phyloP scores from a whole-genome alignment of 1,284 basidiomycete genomes.

The Crepidotus sp. region DNA sequence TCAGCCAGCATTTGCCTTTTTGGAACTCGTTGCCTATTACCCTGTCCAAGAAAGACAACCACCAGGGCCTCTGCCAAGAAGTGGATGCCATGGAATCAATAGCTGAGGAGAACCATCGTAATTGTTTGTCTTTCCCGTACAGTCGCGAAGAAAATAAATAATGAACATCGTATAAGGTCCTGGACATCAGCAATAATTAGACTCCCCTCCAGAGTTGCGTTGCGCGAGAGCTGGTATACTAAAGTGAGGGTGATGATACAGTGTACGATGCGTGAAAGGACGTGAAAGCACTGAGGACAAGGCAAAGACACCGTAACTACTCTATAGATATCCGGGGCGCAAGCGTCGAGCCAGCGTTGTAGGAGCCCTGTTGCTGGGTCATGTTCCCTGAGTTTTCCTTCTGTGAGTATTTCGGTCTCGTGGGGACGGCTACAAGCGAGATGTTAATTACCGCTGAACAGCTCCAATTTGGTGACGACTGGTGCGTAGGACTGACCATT shows the following conservation, averaged over 20 bases:
- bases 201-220: not conserved
- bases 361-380: slow-evolving; percentile 35
- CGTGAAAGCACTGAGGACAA: not conserved
- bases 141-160: no score
- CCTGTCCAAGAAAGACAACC: slow-evolving; percentile 15
- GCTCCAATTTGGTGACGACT: slow-evolving; percentile 22
- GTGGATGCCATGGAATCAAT: slow-evolving; percentile 9
- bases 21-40: no score
- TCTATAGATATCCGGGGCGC: slow-evolving; percentile 44
- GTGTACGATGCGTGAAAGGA: slow-evolving; percentile 11
- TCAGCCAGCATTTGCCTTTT: no score
- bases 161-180: not conserved
- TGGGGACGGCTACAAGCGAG: slow-evolving; percentile 37
- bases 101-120: no score
- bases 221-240: slow-evolving; percentile 14
- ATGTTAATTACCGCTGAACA: slow-evolving; percentile 29
- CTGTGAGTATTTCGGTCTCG: slow-evolving; percentile 37
- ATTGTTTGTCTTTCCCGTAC: no score
- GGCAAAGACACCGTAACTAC: slow-evolving; percentile 21
- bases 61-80: slow-evolving; percentile 10
- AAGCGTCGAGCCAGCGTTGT: slow-evolving; percentile 30
- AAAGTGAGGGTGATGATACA: slow-evolving; percentile 14
- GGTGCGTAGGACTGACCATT: slow-evolving; percentile 52
- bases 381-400: slow-evolving; percentile 33
- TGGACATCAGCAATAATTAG: not conserved